Evolutionary conservation across 2,329 filamentous ascomycete species (phyloP), one percentile per base, ranked within the genome.

Genomic region (Aspergillus eucalypticola): DNA sequence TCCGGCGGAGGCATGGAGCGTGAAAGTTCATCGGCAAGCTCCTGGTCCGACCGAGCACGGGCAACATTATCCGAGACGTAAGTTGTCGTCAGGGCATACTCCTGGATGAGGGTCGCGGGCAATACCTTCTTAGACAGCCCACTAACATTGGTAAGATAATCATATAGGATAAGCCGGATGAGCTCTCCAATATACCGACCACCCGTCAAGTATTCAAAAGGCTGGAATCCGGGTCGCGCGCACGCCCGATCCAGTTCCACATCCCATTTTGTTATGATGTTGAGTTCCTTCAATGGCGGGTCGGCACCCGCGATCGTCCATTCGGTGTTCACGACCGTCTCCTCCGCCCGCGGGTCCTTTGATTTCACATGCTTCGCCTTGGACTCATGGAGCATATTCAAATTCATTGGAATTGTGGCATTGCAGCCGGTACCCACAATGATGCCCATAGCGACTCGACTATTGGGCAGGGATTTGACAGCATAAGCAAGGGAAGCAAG

Each of bases 341-440:
- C 88, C n/a, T 84, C 78, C 6, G 89, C 81, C 11, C 80, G 76
- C 1, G 80, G 73, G 59, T 76, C 73, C 63, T 76, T 77, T 13
- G 77, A 81, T 15, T 81, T 80, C 38, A 85, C 75, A 6, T 80
- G 63, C 68, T 75, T 54, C 78, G 86, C 67, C 72, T 94, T 94
- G 58, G 81, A 83, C 8, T 83, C 78, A 62, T 89, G 85, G 17
- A 95, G 79, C 59, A 81, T 83, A 50, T 77, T 82, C 53, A 89
- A 77, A 66, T 83, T 85, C 73, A 95, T 83, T 0, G 90, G 87
- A 42, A 94, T 87, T 1, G 91, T 94, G 2, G 91, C 90, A 69
- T 94, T 94, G 70, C 88, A 89, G 3, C 91, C 91, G 0, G 90
- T 94, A 10, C 90, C 91, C 38, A 92, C 88, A 63, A 95, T 93